A percentile compares a stretch with the other conserved stretches of the same genome.
These are phyloP conservation scores for Lepiota brunneoincarnata DNA, from an alignment of 768 basidiomycete genomes.

Conservation along the genomic window DNA sequence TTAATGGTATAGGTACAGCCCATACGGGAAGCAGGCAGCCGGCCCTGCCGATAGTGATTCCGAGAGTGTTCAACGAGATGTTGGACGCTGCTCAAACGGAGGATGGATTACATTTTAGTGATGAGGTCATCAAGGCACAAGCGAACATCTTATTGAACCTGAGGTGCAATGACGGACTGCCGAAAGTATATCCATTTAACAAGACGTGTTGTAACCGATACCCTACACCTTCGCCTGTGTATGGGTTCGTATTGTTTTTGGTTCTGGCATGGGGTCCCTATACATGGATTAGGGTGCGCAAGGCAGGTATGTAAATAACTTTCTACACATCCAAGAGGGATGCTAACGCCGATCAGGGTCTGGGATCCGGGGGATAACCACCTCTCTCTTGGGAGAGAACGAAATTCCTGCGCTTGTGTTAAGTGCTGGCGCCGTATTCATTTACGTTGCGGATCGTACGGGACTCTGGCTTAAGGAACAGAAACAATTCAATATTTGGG, in stretches of 20 bases:
- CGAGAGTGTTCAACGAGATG: constrained; percentile 81
- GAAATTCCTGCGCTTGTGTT: constrained; percentile 15
- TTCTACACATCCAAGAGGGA: background rate
- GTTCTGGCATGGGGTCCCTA: constrained; percentile 53
- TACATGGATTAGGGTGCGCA: constrained; percentile 31
- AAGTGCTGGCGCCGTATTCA: constrained; percentile 33
- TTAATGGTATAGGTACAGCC: background rate
- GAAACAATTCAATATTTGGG: constrained; percentile 73
- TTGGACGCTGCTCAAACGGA: constrained; percentile 69
- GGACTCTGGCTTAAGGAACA: constrained; percentile 87
- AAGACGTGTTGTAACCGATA: constrained; percentile 84
- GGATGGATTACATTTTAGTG: constrained; percentile 83
- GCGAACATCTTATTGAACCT: constrained; percentile 78
- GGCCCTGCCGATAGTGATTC: constrained; percentile 49
- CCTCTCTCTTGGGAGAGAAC: constrained; percentile 10
- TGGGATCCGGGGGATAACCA: background rate
- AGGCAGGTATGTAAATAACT: constrained; percentile 16
- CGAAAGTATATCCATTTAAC: constrained; percentile 61
- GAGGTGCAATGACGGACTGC: constrained; percentile 71
- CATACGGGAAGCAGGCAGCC: background rate
- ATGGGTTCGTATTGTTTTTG: constrained; percentile 48
- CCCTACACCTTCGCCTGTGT: constrained; percentile 57
- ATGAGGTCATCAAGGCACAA: constrained; percentile 60
- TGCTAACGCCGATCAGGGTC: background rate
- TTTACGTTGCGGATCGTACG: constrained; percentile 83